phyloP scores from a whole-genome alignment of 805 yeast genomes.

The Cyberlindnera maritima region DNA sequence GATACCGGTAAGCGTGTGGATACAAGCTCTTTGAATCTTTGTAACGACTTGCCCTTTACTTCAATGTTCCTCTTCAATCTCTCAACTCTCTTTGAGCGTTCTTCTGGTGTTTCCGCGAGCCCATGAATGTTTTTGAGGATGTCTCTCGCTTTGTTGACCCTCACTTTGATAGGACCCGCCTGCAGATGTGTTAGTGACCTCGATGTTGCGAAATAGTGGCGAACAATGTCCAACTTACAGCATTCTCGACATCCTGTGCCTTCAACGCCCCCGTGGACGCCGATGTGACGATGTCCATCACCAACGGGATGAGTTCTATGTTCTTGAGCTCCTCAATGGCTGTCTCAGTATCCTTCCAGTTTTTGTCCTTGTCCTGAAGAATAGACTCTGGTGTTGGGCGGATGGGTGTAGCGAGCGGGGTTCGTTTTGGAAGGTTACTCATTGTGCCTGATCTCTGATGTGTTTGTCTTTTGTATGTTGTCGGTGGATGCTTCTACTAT shows the following conservation, averaged over 20 bases:
- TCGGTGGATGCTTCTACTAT: too few species aligned
- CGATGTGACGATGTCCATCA: slow-evolving; percentile 39
- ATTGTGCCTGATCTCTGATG: background rate
- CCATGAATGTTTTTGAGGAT: slow-evolving; percentile 43
- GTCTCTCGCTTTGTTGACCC: slow-evolving; percentile 36
- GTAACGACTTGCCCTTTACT: slow-evolving; percentile 27
- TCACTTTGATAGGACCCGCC: slow-evolving; percentile 43
- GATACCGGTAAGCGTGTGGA: slow-evolving; percentile 12
- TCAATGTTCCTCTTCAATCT: slow-evolving; percentile 32
- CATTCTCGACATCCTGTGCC: slow-evolving; percentile 43
- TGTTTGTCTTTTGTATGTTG: background rate
- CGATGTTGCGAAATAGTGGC: background rate
- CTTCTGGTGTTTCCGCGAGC: slow-evolving; percentile 40
- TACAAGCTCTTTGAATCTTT: slow-evolving; percentile 23
- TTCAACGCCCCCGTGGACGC: slow-evolving; percentile 37
- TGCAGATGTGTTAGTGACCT: slow-evolving; percentile 13
- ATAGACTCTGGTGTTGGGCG: slow-evolving; percentile 13
- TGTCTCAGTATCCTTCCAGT: slow-evolving; percentile 16
- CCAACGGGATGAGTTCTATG: slow-evolving; percentile 38
- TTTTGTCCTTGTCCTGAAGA: slow-evolving; percentile 10
- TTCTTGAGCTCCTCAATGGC: slow-evolving; percentile 31
- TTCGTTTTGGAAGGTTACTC: slow-evolving; percentile 6
- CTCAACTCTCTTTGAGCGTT: slow-evolving; percentile 33
- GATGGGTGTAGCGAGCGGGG: slow-evolving; percentile 11
- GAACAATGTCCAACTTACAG: slow-evolving; percentile 28